Evolutionary conservation across 768 basidiomycete species (phyloP).

Genomic region (Russula griseocarnosa): DNA sequence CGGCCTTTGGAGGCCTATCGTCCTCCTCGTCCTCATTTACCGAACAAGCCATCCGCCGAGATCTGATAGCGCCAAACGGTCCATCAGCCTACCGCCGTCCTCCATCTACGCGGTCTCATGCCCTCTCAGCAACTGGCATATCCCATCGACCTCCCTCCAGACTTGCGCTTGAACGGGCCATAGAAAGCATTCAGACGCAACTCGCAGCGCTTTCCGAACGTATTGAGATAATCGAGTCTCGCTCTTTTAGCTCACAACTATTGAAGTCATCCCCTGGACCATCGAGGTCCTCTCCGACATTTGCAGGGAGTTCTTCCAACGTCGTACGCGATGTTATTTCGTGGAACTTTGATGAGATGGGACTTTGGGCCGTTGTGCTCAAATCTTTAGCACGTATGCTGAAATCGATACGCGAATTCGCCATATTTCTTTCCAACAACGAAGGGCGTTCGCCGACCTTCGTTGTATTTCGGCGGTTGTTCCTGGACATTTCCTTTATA

Average conservation of each 20-base stretch:
- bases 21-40: conserved; percentile 39
- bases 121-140: conserved; percentile 24
- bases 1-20: conserved; percentile 57
- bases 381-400: conserved; percentile 57
- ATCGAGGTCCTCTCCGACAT: conserved; percentile 34
- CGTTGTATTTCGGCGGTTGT: conserved; percentile 66
- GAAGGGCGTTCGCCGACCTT: conserved; percentile 61
- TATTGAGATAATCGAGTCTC: conserved; percentile 50
- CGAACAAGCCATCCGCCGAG: conserved; percentile 24
- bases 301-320: conserved; percentile 27
- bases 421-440: conserved; percentile 55
- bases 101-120: conserved; percentile 26
- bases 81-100: conserved; percentile 16
- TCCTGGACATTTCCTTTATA: conserved; percentile 74
- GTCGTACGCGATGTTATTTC: conserved; percentile 19
- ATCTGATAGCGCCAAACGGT: not conserved
- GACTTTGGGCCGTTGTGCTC: conserved; percentile 74
- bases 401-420: conserved; percentile 46
- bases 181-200: conserved; percentile 78
- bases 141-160: conserved; percentile 46
- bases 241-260: conserved; percentile 29
- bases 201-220: conserved; percentile 79
- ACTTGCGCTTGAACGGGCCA: conserved; percentile 62
- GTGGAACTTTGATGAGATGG: conserved; percentile 51
- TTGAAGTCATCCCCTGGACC: conserved; percentile 38